Conservation (phyloP, 805 yeast genomes). For the Metschnikowia sp. region DNA sequence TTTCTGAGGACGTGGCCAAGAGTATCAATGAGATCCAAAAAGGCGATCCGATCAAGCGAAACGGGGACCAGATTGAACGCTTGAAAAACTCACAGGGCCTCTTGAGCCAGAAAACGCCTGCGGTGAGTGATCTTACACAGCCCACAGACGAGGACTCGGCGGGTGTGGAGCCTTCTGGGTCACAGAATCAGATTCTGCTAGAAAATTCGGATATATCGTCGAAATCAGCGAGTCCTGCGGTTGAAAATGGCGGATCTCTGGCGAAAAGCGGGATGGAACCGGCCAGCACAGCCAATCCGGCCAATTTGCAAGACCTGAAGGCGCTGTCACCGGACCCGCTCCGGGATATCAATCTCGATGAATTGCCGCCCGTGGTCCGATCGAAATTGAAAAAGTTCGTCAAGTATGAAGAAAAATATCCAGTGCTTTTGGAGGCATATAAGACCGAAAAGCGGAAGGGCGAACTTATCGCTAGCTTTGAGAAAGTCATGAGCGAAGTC, state of each 20-base stretch:
- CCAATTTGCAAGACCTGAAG: background rate
- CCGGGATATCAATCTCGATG: slow-evolving; percentile 30
- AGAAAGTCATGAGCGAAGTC: slow-evolving; percentile 65
- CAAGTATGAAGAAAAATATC: slow-evolving; percentile 90
- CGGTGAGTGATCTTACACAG: slow-evolving; percentile 40
- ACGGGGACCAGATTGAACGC: slow-evolving; percentile 21
- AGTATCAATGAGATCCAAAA: slow-evolving; percentile 34
- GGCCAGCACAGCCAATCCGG: background rate
- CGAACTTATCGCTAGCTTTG: slow-evolving; percentile 59
- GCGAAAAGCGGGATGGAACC: background rate
- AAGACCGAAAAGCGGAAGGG: slow-evolving; percentile 70
- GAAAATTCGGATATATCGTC: background rate
- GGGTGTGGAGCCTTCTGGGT: background rate
- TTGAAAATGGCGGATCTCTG: background rate
- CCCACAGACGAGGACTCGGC: slow-evolving; percentile 41
- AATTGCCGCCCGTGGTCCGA: slow-evolving; percentile 54
- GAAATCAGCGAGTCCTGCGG: background rate
- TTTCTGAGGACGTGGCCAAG: slow-evolving; percentile 46
- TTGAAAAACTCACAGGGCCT: slow-evolving; percentile 33
- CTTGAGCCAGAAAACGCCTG: slow-evolving; percentile 46
- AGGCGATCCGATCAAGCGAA: slow-evolving; percentile 12
- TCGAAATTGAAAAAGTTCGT: slow-evolving; percentile 68
- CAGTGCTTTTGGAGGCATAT: slow-evolving; percentile 78
- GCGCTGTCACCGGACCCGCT: slow-evolving; percentile 10
- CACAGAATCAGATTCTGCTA: background rate